These are phyloP conservation scores for Neocatenulostroma microsporum DNA, from an alignment of 2,329 filamentous ascomycete genomes.

Conservation along the genomic window DNA sequence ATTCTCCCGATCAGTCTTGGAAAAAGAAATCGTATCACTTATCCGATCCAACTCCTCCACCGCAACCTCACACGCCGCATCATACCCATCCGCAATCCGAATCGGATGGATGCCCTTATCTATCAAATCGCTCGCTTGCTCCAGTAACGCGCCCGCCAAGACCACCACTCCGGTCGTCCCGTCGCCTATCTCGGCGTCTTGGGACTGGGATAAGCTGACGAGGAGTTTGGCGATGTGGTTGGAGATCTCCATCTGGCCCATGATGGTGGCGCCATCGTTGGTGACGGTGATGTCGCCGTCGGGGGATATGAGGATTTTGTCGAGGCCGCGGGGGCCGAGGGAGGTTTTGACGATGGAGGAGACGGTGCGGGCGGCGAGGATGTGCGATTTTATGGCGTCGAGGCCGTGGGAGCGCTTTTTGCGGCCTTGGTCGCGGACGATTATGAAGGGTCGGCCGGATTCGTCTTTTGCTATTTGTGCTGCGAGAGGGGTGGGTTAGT, in stretches of 20 bases:
- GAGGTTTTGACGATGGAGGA: slow-evolving; percentile 95
- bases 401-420: slow-evolving; percentile 96
- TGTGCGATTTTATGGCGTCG: slow-evolving; percentile 97
- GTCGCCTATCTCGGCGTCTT: slow-evolving; percentile 98
- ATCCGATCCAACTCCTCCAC: slow-evolving; percentile 80
- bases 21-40: slow-evolving; percentile 83
- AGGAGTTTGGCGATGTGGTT: slow-evolving; percentile 95
- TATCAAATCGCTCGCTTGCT: slow-evolving; percentile 96
- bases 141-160: slow-evolving; percentile 85
- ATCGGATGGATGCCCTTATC: slow-evolving; percentile 99
- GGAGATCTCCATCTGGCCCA: slow-evolving; percentile 94
- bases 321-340: slow-evolving; percentile 91
- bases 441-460: slow-evolving; percentile 92
- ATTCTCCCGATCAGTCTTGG: slow-evolving; percentile 70
- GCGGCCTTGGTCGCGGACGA: slow-evolving; percentile 95
- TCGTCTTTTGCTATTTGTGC: slow-evolving; percentile 89
- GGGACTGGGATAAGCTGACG: slow-evolving; percentile 98
- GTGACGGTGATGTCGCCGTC: slow-evolving; percentile 99
- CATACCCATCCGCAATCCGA: slow-evolving; percentile 96
- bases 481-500: slow-evolving; percentile 22
- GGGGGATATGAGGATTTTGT: slow-evolving; percentile 99
- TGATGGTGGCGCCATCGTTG: slow-evolving; percentile 93
- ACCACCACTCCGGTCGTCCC: slow-evolving; percentile 97
- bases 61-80: slow-evolving; percentile 85
- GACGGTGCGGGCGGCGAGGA: slow-evolving; percentile 95